phyloP scores from a whole-genome alignment of 495 filamentous ascomycete genomes.

The Talaromyces trachyspermus region DNA sequence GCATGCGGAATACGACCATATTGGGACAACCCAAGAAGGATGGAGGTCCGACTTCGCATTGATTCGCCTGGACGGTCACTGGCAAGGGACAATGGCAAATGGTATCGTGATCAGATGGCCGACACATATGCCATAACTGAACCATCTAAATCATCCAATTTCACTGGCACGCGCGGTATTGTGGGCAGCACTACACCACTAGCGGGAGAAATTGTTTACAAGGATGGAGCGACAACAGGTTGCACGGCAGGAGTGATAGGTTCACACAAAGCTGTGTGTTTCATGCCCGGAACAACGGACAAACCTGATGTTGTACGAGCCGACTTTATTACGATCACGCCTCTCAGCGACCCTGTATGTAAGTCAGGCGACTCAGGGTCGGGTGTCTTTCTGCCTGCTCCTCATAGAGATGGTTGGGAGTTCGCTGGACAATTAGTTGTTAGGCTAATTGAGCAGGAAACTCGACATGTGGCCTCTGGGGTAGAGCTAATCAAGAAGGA shows the following conservation, averaged over 20 bases:
- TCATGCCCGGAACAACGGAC: background rate
- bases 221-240: too few relatives aligned
- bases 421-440: constrained; percentile 8
- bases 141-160: too few relatives aligned
- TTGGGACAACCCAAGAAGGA: constrained; percentile 1
- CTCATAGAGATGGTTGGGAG: constrained; percentile 5
- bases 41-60: constrained; percentile 7
- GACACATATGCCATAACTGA: too few relatives aligned
- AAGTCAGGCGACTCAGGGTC: constrained; percentile 8
- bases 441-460: background rate
- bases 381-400: constrained; percentile 5
- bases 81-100: constrained; percentile 5
- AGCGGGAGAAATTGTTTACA: too few relatives aligned
- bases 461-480: too few relatives aligned
- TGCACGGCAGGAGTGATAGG: too few relatives aligned
- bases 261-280: background rate
- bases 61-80: constrained; percentile 3
- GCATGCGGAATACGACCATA: constrained; percentile 1
- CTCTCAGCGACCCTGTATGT: background rate
- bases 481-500: too few relatives aligned
- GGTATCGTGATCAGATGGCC: background rate
- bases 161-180: too few relatives aligned
- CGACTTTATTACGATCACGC: background rate
- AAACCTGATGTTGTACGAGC: background rate
- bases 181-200: too few relatives aligned